Evolutionary conservation across 1,284 basidiomycete species (phyloP).

Genomic region (Rhodotorula glutinis): DNA sequence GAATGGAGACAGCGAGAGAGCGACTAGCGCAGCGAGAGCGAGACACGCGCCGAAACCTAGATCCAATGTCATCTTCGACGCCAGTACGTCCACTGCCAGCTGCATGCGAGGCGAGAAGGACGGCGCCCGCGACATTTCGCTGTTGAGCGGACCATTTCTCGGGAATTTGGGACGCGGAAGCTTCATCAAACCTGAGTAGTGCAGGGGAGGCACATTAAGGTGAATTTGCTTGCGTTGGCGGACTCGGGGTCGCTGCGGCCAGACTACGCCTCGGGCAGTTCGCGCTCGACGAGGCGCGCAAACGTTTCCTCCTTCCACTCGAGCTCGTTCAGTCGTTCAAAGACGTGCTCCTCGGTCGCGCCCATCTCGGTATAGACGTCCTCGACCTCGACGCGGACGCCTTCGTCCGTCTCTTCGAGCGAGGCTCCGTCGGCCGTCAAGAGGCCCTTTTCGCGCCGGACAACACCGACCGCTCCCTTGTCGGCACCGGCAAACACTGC

Average conservation of each 20-base stretch:
- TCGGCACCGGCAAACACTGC: slow-evolving; percentile 54
- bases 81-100: neutral
- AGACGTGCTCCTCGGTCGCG: slow-evolving; percentile 74
- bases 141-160: too few relatives aligned
- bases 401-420: slow-evolving; percentile 62
- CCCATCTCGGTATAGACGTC: slow-evolving; percentile 86
- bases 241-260: too few relatives aligned
- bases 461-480: slow-evolving; percentile 42
- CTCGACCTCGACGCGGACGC: slow-evolving; percentile 56
- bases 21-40: neutral
- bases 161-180: neutral
- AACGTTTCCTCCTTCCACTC: slow-evolving; percentile 90
- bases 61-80: too few relatives aligned
- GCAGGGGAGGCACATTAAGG: too few relatives aligned
- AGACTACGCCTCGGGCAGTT: slow-evolving; percentile 69
- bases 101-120: too few relatives aligned
- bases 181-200: neutral
- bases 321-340: slow-evolving; percentile 72
- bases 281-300: slow-evolving; percentile 74
- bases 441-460: slow-evolving; percentile 37
- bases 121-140: too few relatives aligned
- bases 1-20: neutral
- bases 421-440: slow-evolving; percentile 72
- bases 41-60: neutral
- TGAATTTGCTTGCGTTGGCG: too few relatives aligned